phyloP scores from a whole-genome alignment of 805 yeast genomes.

The Zygoascus biomembranicola region DNA sequence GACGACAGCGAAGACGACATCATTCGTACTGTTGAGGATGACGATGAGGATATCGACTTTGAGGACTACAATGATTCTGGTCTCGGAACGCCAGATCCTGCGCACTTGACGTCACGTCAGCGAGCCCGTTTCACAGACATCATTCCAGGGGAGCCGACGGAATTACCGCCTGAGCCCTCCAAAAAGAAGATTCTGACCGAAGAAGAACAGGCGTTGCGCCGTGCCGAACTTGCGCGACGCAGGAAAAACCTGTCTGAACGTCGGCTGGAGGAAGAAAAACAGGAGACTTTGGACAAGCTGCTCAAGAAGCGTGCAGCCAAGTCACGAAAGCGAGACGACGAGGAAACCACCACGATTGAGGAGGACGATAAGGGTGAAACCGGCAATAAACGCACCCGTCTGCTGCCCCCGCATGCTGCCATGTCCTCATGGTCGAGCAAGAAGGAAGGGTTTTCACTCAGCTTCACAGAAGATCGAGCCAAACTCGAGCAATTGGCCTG shows the following conservation, averaged over 20 bases:
- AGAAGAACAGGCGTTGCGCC: constrained; percentile 72
- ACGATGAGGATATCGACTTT: constrained; percentile 17
- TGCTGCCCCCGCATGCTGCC: constrained; percentile 26
- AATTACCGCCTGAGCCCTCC: constrained; percentile 23
- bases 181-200: constrained; percentile 58
- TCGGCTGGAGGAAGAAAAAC: constrained; percentile 83
- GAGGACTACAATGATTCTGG: constrained; percentile 11
- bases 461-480: constrained; percentile 18
- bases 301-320: constrained; percentile 71
- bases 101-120: constrained; percentile 34
- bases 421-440: constrained; percentile 22
- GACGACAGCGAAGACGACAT: constrained; percentile 2
- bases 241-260: constrained; percentile 77
- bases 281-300: constrained; percentile 81
- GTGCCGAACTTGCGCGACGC: constrained; percentile 83
- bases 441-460: constrained; percentile 12
- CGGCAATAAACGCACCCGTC: constrained; percentile 13
- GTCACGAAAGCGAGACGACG: constrained; percentile 15
- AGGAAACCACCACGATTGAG: constrained; percentile 11
- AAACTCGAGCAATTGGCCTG: background rate
- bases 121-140: constrained; percentile 25
- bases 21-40: constrained; percentile 10
- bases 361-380: constrained; percentile 9
- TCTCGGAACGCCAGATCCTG: constrained; percentile 12
- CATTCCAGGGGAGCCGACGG: constrained; percentile 22